These are phyloP conservation scores for Waitea zeae DNA, from an alignment of 1,284 basidiomycete species.

Conservation along the genomic window DNA sequence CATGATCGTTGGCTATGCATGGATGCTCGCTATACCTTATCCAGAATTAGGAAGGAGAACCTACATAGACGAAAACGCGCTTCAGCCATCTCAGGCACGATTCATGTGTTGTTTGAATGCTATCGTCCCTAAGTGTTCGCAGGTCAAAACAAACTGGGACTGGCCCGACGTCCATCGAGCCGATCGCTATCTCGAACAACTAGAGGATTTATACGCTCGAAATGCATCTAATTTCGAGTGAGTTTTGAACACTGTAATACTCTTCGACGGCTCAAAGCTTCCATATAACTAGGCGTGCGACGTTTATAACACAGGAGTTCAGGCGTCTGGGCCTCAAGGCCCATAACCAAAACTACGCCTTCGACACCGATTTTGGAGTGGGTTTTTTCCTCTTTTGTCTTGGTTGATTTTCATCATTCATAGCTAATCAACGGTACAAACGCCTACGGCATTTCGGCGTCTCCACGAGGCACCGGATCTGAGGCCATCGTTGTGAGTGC, in stretches of 20 bases:
- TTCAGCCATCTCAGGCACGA: slow-evolving; percentile 74
- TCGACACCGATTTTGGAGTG: slow-evolving; percentile 29
- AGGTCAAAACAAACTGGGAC: slow-evolving; percentile 80
- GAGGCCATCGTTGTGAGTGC: slow-evolving; percentile 87
- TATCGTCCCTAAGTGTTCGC: slow-evolving; percentile 1
- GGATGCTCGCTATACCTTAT: slow-evolving; percentile 60
- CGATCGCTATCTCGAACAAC: slow-evolving; percentile 53
- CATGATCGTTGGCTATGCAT: slow-evolving; percentile 47
- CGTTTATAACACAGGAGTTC: slow-evolving; percentile 41
- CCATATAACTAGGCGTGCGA: slow-evolving; percentile 36
- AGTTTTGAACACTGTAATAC: too few relatives aligned
- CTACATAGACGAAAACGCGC: slow-evolving; percentile 87
- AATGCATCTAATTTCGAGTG: slow-evolving; percentile 59
- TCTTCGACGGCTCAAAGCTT: too few relatives aligned
- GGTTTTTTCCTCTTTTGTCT: slow-evolving; percentile 7
- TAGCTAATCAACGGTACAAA: slow-evolving; percentile 37
- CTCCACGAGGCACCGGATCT: slow-evolving; percentile 76
- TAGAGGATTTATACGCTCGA: slow-evolving; percentile 44
- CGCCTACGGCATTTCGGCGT: slow-evolving; percentile 65
- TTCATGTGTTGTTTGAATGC: background rate
- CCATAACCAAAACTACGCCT: slow-evolving; percentile 52
- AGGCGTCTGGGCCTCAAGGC: slow-evolving; percentile 50
- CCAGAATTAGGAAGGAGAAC: slow-evolving; percentile 45
- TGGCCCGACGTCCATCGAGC: slow-evolving; percentile 81
- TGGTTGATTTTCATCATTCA: slow-evolving; percentile 8